Evolutionary conservation across 306 rosid species (phyloP).

Genomic region (Vicia villosa): DNA sequence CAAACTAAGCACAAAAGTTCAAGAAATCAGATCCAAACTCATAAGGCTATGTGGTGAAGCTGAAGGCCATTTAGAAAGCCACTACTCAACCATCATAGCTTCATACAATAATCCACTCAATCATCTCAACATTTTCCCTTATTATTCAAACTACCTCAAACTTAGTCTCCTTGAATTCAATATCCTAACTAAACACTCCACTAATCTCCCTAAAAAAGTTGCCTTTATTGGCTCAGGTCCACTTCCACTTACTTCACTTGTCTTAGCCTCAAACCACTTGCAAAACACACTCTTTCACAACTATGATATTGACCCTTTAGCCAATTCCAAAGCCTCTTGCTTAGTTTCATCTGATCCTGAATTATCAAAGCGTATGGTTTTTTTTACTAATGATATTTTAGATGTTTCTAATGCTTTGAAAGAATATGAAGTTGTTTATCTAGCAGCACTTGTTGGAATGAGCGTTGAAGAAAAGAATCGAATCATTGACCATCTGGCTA

Average conservation of each 20-base stretch:
- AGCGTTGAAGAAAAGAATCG: not conserved
- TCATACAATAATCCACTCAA: not conserved
- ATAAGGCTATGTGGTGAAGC: constrained; percentile 18
- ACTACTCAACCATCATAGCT: constrained; percentile 22
- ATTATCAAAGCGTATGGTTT: constrained; percentile 6
- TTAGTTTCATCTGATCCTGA: constrained; percentile 9
- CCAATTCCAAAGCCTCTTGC: constrained; percentile 6
- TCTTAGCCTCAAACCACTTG: not conserved
- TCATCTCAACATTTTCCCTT: not conserved
- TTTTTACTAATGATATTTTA: constrained; percentile 1
- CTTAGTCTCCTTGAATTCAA: constrained; percentile 18
- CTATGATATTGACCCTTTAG: constrained; percentile 21
- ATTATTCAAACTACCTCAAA: constrained; percentile 18
- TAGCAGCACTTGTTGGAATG: constrained; percentile 13
- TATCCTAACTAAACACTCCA: not conserved
- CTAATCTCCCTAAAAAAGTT: not conserved
- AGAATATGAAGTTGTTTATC: constrained; percentile 12
- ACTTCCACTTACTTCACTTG: constrained; percentile 15
- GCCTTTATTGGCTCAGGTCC: constrained; percentile 21
- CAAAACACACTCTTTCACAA: constrained; percentile 2
- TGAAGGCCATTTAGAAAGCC: constrained; percentile 21
- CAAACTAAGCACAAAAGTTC: not conserved
- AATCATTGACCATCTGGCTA: not conserved
- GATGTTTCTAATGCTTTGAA: constrained; percentile 20
- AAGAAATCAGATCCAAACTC: constrained; percentile 17